phyloP scores from a whole-genome alignment of 768 basidiomycete species.

The Tephrocybe sp. region DNA sequence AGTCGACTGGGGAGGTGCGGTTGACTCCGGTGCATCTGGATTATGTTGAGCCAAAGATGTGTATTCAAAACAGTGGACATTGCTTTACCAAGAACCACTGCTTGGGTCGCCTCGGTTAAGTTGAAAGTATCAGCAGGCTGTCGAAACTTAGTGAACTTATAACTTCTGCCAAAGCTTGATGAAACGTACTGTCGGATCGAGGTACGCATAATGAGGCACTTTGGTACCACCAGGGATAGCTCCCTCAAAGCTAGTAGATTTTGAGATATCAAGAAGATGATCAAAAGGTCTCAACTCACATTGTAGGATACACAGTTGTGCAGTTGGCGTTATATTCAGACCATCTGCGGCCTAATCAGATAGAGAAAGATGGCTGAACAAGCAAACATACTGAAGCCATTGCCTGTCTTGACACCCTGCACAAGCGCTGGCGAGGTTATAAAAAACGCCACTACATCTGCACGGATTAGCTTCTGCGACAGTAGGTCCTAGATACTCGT shows the following conservation, averaged over 20 bases:
- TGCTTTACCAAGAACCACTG: slow-evolving; percentile 19
- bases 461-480: slow-evolving; percentile 35
- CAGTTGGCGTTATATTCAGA: slow-evolving; percentile 45
- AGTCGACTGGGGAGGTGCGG: slow-evolving; percentile 23
- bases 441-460: slow-evolving; percentile 49
- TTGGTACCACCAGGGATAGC: slow-evolving; percentile 37
- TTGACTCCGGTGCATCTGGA: slow-evolving; percentile 34
- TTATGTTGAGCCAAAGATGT: not conserved
- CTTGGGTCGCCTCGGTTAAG: slow-evolving; percentile 23
- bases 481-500: slow-evolving; percentile 37
- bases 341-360: slow-evolving; percentile 37
- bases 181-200: slow-evolving; percentile 35
- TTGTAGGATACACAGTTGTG: slow-evolving; percentile 29
- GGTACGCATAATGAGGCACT: slow-evolving; percentile 51
- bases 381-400: slow-evolving; percentile 28
- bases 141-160: not conserved
- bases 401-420: slow-evolving; percentile 40
- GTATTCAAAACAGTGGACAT: not conserved
- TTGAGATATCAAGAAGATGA: not conserved
- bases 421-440: slow-evolving; percentile 52
- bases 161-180: not conserved
- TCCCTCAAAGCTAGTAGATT: slow-evolving; percentile 26
- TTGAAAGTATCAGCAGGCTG: slow-evolving; percentile 32
- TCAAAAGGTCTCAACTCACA: slow-evolving; percentile 22
- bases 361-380: not conserved